Evolutionary conservation across 148 eudicot genomes (phyloP), one percentile per base, ranked within the genome.

Genomic region (Silene conica): DNA sequence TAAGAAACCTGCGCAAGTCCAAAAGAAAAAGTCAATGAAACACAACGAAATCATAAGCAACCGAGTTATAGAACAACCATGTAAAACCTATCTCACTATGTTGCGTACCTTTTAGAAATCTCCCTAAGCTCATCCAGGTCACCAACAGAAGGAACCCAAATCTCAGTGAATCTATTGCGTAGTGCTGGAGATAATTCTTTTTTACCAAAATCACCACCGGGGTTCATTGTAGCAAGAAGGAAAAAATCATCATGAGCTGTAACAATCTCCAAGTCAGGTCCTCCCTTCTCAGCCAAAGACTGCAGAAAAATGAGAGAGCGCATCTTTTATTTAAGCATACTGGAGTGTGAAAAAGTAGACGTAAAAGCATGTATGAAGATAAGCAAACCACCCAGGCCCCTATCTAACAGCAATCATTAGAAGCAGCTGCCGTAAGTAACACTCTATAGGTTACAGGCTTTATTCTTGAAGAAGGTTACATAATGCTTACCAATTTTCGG

Each of bases 281-380:
- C 99, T 78, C 99, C 99, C 84, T 87, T 95, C 85, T 95, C 99
- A 68, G 99, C 97, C 87, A 95, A 86, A 20, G 92, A 82, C 97
- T 94, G 86, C 77, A 79, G 20, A 74, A 57, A 21, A 18, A 25
- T 34, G 19, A 16, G 43, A 62, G 19, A 0, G 34, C 46, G 38
- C 21, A 6, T 31, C 26, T 11, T 26, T 63, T 38, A 28, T 26
- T 12, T 68, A 67, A 67, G 70, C 70, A 43, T 43, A 68, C 34
- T 45, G 14, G n/a, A 68, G 31, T 46, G 70, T 10, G 20, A 68
- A 0, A n/a, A 68, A 46, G n/a, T 68, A 68, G 70, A 46, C 31
- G 19, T 28, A 68, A 48, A 68, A 72, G 21, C 31, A 72, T 38
- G 54, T 16, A 71, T 10, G 50, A 31, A 72, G 28, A 41, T 18